These are phyloP conservation scores for Durio zibethinus DNA, from an alignment of 345 rosid genomes.

Conservation along the genomic window DNA sequence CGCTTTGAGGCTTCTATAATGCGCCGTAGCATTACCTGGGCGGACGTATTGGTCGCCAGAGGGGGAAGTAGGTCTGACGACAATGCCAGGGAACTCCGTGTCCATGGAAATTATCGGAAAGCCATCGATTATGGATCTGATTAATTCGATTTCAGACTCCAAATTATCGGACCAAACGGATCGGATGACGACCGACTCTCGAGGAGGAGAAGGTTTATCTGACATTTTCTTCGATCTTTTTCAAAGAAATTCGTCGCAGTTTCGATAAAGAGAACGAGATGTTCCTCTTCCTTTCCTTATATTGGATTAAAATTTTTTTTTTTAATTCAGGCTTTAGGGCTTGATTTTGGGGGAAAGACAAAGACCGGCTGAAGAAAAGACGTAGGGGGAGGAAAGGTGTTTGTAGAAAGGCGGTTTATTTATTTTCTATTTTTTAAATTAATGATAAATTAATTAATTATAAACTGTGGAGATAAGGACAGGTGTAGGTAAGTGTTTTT, in stretches of 20 bases:
- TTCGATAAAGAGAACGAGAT: neutral
- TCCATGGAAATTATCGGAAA: conserved; percentile 58
- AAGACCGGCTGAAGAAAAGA: too few relatives aligned
- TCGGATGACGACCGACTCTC: conserved; percentile 35
- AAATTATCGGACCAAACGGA: conserved; percentile 52
- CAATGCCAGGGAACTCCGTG: conserved; percentile 71
- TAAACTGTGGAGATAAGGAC: neutral
- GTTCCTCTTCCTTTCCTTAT: neutral
- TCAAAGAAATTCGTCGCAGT: neutral
- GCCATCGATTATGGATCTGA: conserved; percentile 30
- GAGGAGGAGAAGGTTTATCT: neutral
- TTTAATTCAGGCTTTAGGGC: conserved; percentile 10
- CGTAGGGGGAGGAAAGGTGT: neutral
- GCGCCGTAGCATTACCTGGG: conserved; percentile 28
- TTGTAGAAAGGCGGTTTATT: conserved; percentile 5
- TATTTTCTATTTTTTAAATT: neutral
- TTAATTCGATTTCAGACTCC: conserved; percentile 39
- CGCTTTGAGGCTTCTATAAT: conserved; percentile 42
- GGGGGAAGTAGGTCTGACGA: conserved; percentile 23
- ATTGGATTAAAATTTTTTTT: neutral
- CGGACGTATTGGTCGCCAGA: conserved; percentile 3
- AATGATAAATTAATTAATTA: neutral
- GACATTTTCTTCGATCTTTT: neutral
- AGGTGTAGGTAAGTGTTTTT: too few relatives aligned
- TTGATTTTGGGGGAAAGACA: neutral